Conservation (phyloP, 768 basidiomycete genomes). For the Lactarius quietus region DNA sequence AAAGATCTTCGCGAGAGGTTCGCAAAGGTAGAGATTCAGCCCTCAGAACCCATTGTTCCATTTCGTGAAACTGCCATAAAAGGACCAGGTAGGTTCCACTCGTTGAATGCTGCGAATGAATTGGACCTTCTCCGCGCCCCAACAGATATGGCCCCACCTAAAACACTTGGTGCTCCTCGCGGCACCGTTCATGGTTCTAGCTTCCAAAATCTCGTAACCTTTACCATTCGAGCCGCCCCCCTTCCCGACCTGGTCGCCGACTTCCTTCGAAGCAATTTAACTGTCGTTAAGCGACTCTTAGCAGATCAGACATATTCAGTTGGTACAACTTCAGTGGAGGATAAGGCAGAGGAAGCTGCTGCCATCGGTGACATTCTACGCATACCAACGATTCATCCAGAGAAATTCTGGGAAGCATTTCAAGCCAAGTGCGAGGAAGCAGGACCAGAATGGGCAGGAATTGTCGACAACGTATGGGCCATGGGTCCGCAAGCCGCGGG, state of each 20-base stretch:
- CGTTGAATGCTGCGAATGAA: not conserved
- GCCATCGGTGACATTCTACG: conserved; percentile 56
- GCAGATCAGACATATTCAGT: conserved; percentile 37
- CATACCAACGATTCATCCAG: conserved; percentile 61
- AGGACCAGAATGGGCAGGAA: conserved; percentile 74
- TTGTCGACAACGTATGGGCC: conserved; percentile 76
- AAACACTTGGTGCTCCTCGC: conserved; percentile 61
- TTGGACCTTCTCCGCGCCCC: conserved; percentile 5
- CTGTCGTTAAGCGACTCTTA: conserved; percentile 58
- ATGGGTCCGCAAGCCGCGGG: conserved; percentile 90
- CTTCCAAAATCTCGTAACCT: conserved; percentile 68
- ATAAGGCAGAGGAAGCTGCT: conserved; percentile 42
- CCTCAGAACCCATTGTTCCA: conserved; percentile 94
- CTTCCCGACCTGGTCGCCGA: conserved; percentile 66
- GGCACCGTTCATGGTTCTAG: conserved; percentile 76
- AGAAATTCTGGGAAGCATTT: conserved; percentile 79
- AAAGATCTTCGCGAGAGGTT: conserved; percentile 96
- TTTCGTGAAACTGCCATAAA: conserved; percentile 94
- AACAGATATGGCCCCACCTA: conserved; percentile 84
- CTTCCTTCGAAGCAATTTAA: conserved; percentile 74
- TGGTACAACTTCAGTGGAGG: conserved; percentile 34
- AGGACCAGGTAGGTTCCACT: conserved; percentile 51
- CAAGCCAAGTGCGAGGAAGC: conserved; percentile 58
- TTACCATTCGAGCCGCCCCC: conserved; percentile 79
- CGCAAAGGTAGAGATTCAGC: conserved; percentile 88